Base-by-base conservation (phyloP, 768 basidiomycete genomes). In the Sistotremastrum suecicum region DNA sequence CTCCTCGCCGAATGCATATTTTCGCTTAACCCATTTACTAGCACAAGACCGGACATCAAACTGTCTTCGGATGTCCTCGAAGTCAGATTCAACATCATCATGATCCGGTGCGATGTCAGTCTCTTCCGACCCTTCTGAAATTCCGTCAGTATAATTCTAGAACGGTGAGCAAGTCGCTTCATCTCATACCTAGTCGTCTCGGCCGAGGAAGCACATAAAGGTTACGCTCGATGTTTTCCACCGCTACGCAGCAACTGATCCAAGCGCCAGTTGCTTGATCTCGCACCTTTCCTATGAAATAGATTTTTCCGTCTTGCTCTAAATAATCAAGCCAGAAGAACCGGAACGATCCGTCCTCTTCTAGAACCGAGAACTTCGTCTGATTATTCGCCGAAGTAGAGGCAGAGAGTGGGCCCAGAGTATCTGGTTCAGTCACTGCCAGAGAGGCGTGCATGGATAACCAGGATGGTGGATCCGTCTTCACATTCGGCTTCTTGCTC, bases 311-410 rank as follows among this genome's bases (percentile, higher is more conserved):
- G 10, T 83, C 75, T 41, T 76, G 72, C 58, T 98, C 90, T 34
- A 92, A 76, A 56, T 89, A 89, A 58, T 99, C 95, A 20, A 97
- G 68, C 95, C 95, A 99, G 68, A 82, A 99, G 69, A 99, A 91
- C 30, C 74, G 75, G 9, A 98, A 65, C 3, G 79, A 83, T 1
- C 88, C 90, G 51, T 95, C 89, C 3, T 74, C 64, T 56, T 97
- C 88, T 2, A 91, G 69, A 0, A 80, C 81, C 37, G 73, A 72
- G 5, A 78, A 52, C 20, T 68, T 62, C 57, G 57, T 56, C 57
- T 42, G 68, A 49, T 42, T 71, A 64, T 40, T 58, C 4, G 51
- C 50, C 3, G 67, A 53, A 2, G 61, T 53, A 5, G 65, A 61
- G 10, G 60, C 48, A 5, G 57, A 44, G 33, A 71, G 59, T 29